A percentile compares a stretch with the other conserved stretches of the same genome.
Evolutionary conservation across 1,284 basidiomycete species (phyloP).

Genomic region (Ustilago loliicola): DNA sequence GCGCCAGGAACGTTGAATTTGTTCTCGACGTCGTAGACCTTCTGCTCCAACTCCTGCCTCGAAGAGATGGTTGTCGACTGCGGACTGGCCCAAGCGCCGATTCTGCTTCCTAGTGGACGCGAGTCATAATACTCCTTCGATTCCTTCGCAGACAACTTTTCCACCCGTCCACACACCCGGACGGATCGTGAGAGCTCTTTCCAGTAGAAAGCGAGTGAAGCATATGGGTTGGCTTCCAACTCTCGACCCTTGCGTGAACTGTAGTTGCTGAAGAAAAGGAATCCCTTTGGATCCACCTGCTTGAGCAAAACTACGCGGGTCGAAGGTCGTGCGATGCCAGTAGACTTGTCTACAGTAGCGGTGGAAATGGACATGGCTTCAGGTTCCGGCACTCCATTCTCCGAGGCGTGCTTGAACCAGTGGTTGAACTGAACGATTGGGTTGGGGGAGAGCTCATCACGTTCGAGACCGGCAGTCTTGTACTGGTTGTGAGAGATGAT

Average conservation of each 20-base stretch:
- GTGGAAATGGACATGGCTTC: constrained; percentile 69
- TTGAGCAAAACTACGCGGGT: constrained; percentile 92
- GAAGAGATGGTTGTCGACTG: constrained; percentile 86
- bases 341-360: constrained; percentile 31
- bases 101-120: constrained; percentile 83
- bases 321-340: constrained; percentile 75
- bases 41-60: constrained; percentile 75
- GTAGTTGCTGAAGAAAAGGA: constrained; percentile 98
- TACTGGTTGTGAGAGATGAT: constrained; percentile 68
- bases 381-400: constrained; percentile 61
- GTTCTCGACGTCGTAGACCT: constrained; percentile 77
- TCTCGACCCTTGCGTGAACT: constrained; percentile 89
- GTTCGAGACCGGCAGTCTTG: constrained; percentile 58
- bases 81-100: constrained; percentile 92
- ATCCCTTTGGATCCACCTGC: constrained; percentile 77
- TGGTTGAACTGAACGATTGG: constrained; percentile 65
- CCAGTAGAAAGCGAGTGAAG: constrained; percentile 92
- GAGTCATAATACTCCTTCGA: constrained; percentile 86
- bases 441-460: constrained; percentile 39
- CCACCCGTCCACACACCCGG: constrained; percentile 85
- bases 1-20: constrained; percentile 75
- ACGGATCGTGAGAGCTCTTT: constrained; percentile 84
- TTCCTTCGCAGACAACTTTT: constrained; percentile 80
- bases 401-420: constrained; percentile 63
- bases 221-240: constrained; percentile 77